phyloP scores from a whole-genome alignment of 148 eudicot genomes.

The Rhododendron mucronatum region DNA sequence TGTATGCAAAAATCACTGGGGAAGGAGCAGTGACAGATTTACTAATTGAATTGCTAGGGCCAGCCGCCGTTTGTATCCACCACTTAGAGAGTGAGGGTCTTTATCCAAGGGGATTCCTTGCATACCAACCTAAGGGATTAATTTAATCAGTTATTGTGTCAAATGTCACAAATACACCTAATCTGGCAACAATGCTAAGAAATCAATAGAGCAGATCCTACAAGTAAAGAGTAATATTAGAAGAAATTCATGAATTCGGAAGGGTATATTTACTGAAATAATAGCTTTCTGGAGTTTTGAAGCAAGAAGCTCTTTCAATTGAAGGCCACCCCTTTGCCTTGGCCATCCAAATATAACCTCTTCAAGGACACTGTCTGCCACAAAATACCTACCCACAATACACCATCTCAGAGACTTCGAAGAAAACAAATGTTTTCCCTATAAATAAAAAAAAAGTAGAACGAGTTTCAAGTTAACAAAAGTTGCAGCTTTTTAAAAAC shows the following conservation, averaged over 20 bases:
- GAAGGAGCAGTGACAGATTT: slow-evolving; percentile 16
- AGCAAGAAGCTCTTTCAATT: slow-evolving; percentile 64
- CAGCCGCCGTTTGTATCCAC: slow-evolving; percentile 95
- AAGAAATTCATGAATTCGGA: neutral
- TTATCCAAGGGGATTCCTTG: slow-evolving; percentile 78
- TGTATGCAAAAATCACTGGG: neutral
- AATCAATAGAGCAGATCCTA: neutral
- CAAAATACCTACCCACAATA: slow-evolving; percentile 51
- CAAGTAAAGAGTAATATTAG: neutral
- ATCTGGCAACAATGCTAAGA: neutral
- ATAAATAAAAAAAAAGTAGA: neutral
- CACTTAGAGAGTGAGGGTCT: slow-evolving; percentile 93
- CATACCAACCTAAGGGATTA: slow-evolving; percentile 66
- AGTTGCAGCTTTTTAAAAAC: neutral
- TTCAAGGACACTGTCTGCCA: slow-evolving; percentile 78
- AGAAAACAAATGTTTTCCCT: neutral
- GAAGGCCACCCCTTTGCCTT: slow-evolving; percentile 58
- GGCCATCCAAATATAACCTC: slow-evolving; percentile 97
- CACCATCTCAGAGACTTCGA: slow-evolving; percentile 3
- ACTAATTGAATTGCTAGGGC: slow-evolving; percentile 95
- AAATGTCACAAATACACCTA: neutral
- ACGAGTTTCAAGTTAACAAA: neutral
- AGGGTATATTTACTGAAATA: slow-evolving; percentile 50
- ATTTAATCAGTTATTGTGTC: neutral
- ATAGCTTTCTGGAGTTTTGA: slow-evolving; percentile 72